Evolutionary conservation across 2,329 filamentous ascomycete genomes (phyloP).

Genomic region (Pseudopithomyces maydicus): DNA sequence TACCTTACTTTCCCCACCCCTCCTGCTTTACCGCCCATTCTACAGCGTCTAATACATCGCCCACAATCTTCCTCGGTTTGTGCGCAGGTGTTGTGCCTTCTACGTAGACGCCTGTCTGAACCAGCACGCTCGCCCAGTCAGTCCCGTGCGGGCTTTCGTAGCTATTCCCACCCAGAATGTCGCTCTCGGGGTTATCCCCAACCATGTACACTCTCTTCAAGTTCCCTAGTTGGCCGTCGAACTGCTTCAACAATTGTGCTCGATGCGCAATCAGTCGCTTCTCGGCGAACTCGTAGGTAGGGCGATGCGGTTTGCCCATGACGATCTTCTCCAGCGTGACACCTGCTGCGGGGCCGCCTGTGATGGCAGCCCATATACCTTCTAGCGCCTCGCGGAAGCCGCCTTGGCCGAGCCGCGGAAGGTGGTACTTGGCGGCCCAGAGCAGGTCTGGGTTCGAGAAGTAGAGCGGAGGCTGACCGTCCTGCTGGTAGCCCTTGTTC

Average conservation of each 20-base stretch:
- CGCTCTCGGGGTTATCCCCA: constrained; percentile 75
- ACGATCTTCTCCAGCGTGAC: constrained; percentile 65
- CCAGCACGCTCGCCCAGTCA: constrained; percentile 78
- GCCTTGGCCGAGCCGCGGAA: constrained; percentile 88
- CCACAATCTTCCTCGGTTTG: constrained; percentile 68
- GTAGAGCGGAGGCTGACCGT: constrained; percentile 79
- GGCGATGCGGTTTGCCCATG: constrained; percentile 80
- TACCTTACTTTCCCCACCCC: constrained; percentile 46
- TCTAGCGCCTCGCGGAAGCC: constrained; percentile 83
- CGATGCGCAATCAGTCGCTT: constrained; percentile 69
- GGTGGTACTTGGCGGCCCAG: constrained; percentile 84
- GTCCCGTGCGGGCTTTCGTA: constrained; percentile 70
- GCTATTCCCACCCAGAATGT: constrained; percentile 85
- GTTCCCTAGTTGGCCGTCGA: constrained; percentile 41
- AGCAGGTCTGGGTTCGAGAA: constrained; percentile 90
- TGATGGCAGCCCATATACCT: constrained; percentile 78
- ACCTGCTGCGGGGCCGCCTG: constrained; percentile 60
- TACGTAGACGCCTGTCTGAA: constrained; percentile 78
- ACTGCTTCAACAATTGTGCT: constrained; percentile 50
- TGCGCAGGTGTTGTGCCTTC: constrained; percentile 61
- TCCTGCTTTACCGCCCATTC: constrained; percentile 69
- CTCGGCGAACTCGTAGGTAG: constrained; percentile 86
- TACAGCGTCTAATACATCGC: constrained; percentile 78
- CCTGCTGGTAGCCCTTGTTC: constrained; percentile 80
- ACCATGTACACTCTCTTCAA: constrained; percentile 89